A percentile compares a stretch with the other conserved stretches of the same genome.
Evolutionary conservation across 192 early-diverging fungal species (phyloP).

Genomic region (Spinellus fusiger): DNA sequence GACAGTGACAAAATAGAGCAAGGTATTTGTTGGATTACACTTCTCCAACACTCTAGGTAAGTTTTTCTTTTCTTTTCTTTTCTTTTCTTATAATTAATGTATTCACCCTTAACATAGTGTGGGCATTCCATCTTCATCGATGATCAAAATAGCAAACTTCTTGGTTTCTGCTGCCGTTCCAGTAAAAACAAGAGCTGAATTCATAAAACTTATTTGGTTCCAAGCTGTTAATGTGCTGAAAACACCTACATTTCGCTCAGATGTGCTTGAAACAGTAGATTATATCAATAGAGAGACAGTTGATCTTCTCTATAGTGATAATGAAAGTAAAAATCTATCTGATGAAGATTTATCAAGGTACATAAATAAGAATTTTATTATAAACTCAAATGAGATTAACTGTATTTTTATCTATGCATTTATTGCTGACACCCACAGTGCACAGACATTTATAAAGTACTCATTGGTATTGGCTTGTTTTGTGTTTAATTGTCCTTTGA

Average conservation of each 20-base stretch:
- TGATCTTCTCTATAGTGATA: conserved; percentile 17
- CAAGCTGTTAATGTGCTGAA: conserved; percentile 30
- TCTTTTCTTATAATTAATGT: neutral
- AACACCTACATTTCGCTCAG: conserved; percentile 15
- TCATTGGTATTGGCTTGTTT: conserved; percentile 35
- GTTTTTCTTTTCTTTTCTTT: neutral
- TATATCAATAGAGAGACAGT: conserved; percentile 26
- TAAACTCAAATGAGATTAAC: neutral
- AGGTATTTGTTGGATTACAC: conserved; percentile 33
- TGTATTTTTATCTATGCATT: neutral
- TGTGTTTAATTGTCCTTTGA: conserved; percentile 34
- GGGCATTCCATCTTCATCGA: conserved; percentile 26
- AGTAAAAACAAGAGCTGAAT: conserved; percentile 19
- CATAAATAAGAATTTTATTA: neutral
- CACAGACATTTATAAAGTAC: conserved; percentile 37
- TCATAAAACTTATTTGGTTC: conserved; percentile 36
- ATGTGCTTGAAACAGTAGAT: conserved; percentile 26
- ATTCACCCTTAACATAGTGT: conserved; percentile 18
- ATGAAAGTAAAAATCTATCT: conserved; percentile 13
- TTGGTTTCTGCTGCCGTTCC: conserved; percentile 14
- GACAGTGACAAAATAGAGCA: conserved; percentile 19
- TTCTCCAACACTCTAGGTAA: conserved; percentile 35
- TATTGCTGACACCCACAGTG: conserved; percentile 7
- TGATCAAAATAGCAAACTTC: conserved; percentile 25
- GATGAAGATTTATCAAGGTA: conserved; percentile 19